Base-by-base conservation (phyloP, 2,329 filamentous ascomycete genomes). In the Hypoxylon sp. region DNA sequence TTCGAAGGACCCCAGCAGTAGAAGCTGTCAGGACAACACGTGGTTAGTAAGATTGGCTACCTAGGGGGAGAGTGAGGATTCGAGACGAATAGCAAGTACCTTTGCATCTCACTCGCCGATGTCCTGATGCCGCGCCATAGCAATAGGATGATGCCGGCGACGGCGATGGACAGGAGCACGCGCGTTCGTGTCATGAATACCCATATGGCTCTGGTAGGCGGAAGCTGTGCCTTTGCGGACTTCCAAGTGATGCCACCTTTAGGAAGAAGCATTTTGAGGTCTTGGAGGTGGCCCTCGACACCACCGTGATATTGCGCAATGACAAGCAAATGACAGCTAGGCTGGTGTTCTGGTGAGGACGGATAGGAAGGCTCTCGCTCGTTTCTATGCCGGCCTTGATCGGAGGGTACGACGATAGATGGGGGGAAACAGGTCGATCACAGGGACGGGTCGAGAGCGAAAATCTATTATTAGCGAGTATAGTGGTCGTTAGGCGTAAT, bases 1-100 rank as follows among this genome's bases (percentile, higher is more conserved):
- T 96, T 97, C 20, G 89, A 86, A 11, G 95, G 94, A 10, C 95
- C 95, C 84, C 92, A 98, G 81, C 95, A 99, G 78, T 97, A 96
- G 78, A 96, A 97, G 78, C 94, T 98, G 71, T 62, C 62, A 31
- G 56, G 33, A 9, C 38, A 48, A 29, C 27, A 37, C n/a, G n/a
- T 57, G 20, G 66, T 71, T 54, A 71, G 63, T 26, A 60, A 27
- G 52, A 47, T 48, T 51, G 40, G 55, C 58, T 29, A n/a, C n/a
- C n/a, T 43, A 45, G 29, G 48, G 42, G 18, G 24, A 38, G 37
- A 53, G 31, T 47, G 9, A 11, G 20, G 29, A 18, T 38, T 40
- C n/a, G 11, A 51, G 23, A 49, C 9, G 29, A 42, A 26, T 24
- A 63, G n/a, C n/a, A n/a, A n/a, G 69, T 82, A 97, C 94, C 88